Evolutionary conservation across 345 rosid species (phyloP).

Genomic region (Excoecaria agallocha): DNA sequence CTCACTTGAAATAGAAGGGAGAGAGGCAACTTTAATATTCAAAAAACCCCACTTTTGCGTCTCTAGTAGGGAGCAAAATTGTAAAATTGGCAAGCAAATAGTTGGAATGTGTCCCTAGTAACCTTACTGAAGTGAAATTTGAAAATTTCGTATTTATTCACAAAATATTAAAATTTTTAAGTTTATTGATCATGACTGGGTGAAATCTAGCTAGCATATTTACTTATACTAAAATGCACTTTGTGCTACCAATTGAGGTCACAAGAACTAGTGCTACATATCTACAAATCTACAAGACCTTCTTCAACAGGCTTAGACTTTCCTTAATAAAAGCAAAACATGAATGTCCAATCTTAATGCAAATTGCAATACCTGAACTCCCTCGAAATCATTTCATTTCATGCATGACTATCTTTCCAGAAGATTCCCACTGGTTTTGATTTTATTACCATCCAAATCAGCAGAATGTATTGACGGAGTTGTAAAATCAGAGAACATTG

Average conservation of each 20-base stretch:
- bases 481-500: not conserved
- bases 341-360: not conserved
- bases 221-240: not conserved
- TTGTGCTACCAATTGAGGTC: too few species aligned
- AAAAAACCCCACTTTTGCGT: not conserved
- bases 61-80: too few species aligned
- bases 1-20: not conserved
- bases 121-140: not conserved
- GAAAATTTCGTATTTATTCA: not conserved
- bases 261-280: not conserved
- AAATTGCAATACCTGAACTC: not conserved
- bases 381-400: not conserved
- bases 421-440: not conserved
- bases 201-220: not conserved
- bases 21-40: not conserved
- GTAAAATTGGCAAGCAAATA: not conserved
- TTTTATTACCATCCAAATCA: not conserved
- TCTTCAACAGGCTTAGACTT: not conserved
- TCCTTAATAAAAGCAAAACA: not conserved
- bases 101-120: not conserved
- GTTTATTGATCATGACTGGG: not conserved
- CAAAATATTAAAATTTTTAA: not conserved
- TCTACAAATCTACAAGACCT: not conserved
- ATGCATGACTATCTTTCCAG: not conserved
- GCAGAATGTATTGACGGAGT: not conserved